Conservation (phyloP, 805 yeast genomes). For the Candida chauliodis region DNA sequence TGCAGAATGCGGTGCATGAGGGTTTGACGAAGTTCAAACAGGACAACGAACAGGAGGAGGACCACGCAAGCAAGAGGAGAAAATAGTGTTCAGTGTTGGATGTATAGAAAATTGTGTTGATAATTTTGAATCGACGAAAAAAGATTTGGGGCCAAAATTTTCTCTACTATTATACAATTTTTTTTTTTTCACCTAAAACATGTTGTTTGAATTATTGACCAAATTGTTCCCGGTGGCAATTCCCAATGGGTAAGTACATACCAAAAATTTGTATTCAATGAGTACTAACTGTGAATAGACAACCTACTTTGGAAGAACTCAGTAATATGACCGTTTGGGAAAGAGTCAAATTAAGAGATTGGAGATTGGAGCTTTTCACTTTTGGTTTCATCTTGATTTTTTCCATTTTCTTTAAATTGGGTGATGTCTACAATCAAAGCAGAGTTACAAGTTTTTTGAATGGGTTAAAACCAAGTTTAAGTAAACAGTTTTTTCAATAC, state of each 20-base stretch:
- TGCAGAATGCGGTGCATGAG: slow-evolving; percentile 61
- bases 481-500: slow-evolving; percentile 72
- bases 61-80: slow-evolving; percentile 10
- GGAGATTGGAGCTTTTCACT: slow-evolving; percentile 70
- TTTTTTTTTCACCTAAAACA: background rate
- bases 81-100: background rate
- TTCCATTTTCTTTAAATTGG: slow-evolving; percentile 50
- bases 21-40: slow-evolving; percentile 38
- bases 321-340: slow-evolving; percentile 53
- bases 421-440: slow-evolving; percentile 54
- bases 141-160: slow-evolving; percentile 1
- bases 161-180: too few species aligned
- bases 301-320: slow-evolving; percentile 48
- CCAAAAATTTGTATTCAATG: background rate
- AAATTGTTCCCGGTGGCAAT: slow-evolving; percentile 9
- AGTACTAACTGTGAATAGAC: slow-evolving; percentile 16
- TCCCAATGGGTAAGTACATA: slow-evolving; percentile 8
- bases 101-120: slow-evolving; percentile 1
- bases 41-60: slow-evolving; percentile 19
- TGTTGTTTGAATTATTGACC: slow-evolving; percentile 9
- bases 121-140: background rate
- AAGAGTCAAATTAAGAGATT: slow-evolving; percentile 61
- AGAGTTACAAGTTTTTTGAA: slow-evolving; percentile 53
- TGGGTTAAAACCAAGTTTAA: slow-evolving; percentile 49
- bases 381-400: slow-evolving; percentile 49